phyloP scores from a whole-genome alignment of 805 yeast species.

The Pichia rugopelliculosa region DNA sequence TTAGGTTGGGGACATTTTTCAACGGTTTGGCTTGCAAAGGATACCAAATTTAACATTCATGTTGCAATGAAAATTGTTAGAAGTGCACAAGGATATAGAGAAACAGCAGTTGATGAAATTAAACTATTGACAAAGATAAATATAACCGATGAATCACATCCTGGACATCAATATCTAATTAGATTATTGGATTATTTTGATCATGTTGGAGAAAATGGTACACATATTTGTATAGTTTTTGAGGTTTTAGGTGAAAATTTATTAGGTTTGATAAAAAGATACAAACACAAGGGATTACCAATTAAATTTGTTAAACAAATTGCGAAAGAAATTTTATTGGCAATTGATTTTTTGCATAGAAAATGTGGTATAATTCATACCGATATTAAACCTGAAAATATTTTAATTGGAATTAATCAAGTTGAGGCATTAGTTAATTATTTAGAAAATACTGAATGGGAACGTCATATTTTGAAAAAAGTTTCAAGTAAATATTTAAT shows the following conservation, averaged over 20 bases:
- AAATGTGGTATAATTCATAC: conserved; percentile 66
- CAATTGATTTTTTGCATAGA: conserved; percentile 51
- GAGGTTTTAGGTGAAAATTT: conserved; percentile 94
- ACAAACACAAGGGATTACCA: conserved; percentile 44
- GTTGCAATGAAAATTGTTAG: conserved; percentile 94
- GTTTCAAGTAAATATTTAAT: conserved; percentile 20
- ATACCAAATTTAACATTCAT: conserved; percentile 51
- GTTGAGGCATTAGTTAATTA: conserved; percentile 43
- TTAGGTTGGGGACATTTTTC: conserved; percentile 99
- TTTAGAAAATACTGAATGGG: conserved; percentile 34
- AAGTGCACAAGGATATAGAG: conserved; percentile 84
- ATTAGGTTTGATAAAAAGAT: conserved; percentile 74
- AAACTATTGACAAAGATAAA: conserved; percentile 62
- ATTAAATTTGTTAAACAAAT: conserved; percentile 49
- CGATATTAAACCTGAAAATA: conserved; percentile 72
- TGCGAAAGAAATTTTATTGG: conserved; percentile 46
- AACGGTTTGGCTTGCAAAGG: conserved; percentile 85
- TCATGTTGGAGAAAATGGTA: conserved; percentile 86
- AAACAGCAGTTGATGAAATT: conserved; percentile 91
- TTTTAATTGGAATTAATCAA: conserved; percentile 45
- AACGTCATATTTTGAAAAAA: conserved; percentile 26
- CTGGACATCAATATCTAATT: conserved; percentile 78
- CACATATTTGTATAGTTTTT: conserved; percentile 93
- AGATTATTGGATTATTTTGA: conserved; percentile 76
- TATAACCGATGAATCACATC: conserved; percentile 57